These are phyloP conservation scores for Aurantiochytrium sp. DNA, from an alignment of 108 stramenopile genomes.

Conservation along the genomic window DNA sequence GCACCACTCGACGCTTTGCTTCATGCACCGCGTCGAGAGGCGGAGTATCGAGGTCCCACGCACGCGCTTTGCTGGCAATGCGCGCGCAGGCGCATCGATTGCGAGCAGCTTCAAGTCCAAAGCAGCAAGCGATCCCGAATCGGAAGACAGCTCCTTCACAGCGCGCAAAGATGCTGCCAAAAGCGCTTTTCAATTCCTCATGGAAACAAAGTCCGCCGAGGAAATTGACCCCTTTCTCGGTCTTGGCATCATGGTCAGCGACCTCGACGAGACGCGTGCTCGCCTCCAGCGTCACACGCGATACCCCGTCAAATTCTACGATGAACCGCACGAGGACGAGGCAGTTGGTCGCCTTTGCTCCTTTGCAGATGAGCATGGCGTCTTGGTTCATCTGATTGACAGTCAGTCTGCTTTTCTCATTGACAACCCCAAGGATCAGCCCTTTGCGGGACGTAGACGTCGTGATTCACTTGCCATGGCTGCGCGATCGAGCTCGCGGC, in stretches of 20 bases:
- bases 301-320: neutral
- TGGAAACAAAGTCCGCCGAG: neutral
- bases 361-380: neutral
- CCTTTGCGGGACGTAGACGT: neutral
- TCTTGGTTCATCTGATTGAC: neutral
- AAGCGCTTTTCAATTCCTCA: neutral
- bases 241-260: neutral
- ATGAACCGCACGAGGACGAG: neutral
- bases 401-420: neutral
- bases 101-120: too few species aligned
- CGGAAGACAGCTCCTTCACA: neutral
- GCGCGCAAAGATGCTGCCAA: neutral
- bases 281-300: neutral
- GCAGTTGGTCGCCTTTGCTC: neutral
- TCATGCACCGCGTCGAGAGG: neutral
- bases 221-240: constrained; percentile 13
- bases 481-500: too few species aligned
- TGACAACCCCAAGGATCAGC: neutral
- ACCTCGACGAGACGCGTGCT: neutral
- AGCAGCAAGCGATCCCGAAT: neutral
- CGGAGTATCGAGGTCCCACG: neutral
- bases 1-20: neutral
- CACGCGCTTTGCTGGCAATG: neutral
- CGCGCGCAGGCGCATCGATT: neutral
- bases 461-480: too few species aligned